Conservation (phyloP, 371 early-diverging fungal genomes). For the Rhizopus microsporus region DNA sequence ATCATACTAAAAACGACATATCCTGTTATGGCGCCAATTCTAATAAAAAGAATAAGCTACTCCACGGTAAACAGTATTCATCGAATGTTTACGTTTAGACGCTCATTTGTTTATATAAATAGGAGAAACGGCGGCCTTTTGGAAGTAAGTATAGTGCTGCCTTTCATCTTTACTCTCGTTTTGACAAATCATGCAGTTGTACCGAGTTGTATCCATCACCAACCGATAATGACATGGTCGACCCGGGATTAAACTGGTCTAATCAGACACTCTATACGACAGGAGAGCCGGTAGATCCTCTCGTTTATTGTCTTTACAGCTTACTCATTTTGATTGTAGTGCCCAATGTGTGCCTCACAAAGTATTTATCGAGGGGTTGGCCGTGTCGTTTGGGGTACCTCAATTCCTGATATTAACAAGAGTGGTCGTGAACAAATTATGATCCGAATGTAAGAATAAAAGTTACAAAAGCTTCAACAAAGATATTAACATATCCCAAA, state of each 20-base stretch:
- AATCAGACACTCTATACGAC: conserved; percentile 41
- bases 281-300: conserved; percentile 34
- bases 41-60: conserved; percentile 24
- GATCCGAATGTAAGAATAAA: conserved; percentile 30
- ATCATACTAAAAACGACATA: conserved; percentile 29
- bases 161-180: neutral
- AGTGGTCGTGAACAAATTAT: conserved; percentile 36
- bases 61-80: conserved; percentile 23
- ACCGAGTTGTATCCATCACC: conserved; percentile 42
- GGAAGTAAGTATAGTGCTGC: conserved; percentile 28
- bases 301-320: conserved; percentile 5
- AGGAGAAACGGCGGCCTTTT: conserved; percentile 40
- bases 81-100: neutral
- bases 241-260: conserved; percentile 38
- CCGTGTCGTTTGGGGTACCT: conserved; percentile 42
- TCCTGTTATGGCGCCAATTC: conserved; percentile 35
- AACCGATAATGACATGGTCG: conserved; percentile 29
- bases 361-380: conserved; percentile 38
- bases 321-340: conserved; percentile 15
- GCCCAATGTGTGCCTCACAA: conserved; percentile 43
- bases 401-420: conserved; percentile 38
- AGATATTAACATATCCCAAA: neutral
- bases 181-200: conserved; percentile 19
- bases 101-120: conserved; percentile 3
- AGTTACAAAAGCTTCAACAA: neutral